phyloP scores from a whole-genome alignment of 768 basidiomycete species.

The Agaricus blazei region DNA sequence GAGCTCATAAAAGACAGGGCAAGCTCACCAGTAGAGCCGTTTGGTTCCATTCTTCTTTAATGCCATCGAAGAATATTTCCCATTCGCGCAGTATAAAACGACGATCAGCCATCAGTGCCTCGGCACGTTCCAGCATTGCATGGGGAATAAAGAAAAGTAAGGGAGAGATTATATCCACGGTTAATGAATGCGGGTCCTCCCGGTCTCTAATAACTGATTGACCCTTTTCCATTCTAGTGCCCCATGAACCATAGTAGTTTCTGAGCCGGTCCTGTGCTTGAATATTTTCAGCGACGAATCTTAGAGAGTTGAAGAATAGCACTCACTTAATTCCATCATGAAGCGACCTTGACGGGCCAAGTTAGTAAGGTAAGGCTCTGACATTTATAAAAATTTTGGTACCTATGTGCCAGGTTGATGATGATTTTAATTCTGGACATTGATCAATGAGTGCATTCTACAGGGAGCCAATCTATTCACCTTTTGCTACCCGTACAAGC shows the following conservation, averaged over 20 bases:
- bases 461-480: not conserved
- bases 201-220: not conserved
- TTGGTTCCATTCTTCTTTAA: conserved; percentile 6
- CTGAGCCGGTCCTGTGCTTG: not conserved
- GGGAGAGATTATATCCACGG: not conserved
- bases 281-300: too few species aligned
- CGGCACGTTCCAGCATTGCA: not conserved
- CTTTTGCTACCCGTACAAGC: not conserved
- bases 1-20: too few species aligned
- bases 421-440: not conserved
- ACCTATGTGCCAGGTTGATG: conserved; percentile 10
- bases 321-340: conserved; percentile 1
- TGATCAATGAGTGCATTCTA: not conserved
- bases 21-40: not conserved
- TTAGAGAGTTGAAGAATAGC: not conserved
- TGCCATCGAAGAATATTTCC: conserved; percentile 1
- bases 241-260: conserved; percentile 5
- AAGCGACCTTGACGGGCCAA: not conserved
- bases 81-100: not conserved
- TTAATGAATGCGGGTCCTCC: not conserved
- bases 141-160: conserved; percentile 3
- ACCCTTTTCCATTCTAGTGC: not conserved
- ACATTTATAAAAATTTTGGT: not conserved
- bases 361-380: not conserved
- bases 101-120: not conserved